A percentile compares a stretch with the other conserved stretches of the same genome.
These are phyloP conservation scores for Gynochthodes officinalis DNA, from an alignment of 257 asterid species.

Conservation along the genomic window DNA sequence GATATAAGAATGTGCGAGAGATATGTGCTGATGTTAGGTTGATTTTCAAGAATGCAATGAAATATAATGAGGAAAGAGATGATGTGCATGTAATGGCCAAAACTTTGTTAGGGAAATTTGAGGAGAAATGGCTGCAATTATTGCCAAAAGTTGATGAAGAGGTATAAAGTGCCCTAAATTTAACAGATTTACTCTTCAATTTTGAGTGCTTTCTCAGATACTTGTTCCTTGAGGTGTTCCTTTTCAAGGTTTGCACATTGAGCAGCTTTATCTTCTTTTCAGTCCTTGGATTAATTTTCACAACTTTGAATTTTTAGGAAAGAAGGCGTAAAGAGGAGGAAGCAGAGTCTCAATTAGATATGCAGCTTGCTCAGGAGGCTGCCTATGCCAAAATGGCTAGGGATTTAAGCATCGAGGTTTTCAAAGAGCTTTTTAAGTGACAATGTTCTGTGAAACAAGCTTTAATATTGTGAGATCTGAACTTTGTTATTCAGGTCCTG, in stretches of 20 bases:
- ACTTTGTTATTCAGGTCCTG: not conserved
- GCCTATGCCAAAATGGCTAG: constrained; percentile 68
- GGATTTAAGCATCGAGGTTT: constrained; percentile 59
- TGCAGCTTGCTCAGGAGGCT: constrained; percentile 73
- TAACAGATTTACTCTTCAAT: not conserved
- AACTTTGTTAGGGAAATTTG: constrained; percentile 73
- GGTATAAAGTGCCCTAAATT: constrained; percentile 37
- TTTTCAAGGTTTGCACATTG: not conserved
- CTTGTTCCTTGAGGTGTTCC: not conserved
- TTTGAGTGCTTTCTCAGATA: not conserved
- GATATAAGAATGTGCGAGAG: constrained; percentile 82
- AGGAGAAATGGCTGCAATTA: constrained; percentile 85
- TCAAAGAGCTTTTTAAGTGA: constrained; percentile 14
- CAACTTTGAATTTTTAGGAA: constrained; percentile 43
- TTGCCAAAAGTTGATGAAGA: constrained; percentile 93
- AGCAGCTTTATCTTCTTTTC: not conserved
- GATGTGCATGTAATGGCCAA: constrained; percentile 90
- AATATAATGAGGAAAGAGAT: constrained; percentile 71
- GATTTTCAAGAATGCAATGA: constrained; percentile 90
- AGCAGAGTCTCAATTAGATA: constrained; percentile 55
- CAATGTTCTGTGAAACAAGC: not conserved
- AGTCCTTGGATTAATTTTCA: constrained; percentile 16
- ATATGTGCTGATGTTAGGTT: constrained; percentile 82
- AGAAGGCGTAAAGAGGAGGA: constrained; percentile 72
- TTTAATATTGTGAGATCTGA: not conserved